Base-by-base conservation (phyloP, 768 basidiomycete genomes). In the Trametes cingulata region DNA sequence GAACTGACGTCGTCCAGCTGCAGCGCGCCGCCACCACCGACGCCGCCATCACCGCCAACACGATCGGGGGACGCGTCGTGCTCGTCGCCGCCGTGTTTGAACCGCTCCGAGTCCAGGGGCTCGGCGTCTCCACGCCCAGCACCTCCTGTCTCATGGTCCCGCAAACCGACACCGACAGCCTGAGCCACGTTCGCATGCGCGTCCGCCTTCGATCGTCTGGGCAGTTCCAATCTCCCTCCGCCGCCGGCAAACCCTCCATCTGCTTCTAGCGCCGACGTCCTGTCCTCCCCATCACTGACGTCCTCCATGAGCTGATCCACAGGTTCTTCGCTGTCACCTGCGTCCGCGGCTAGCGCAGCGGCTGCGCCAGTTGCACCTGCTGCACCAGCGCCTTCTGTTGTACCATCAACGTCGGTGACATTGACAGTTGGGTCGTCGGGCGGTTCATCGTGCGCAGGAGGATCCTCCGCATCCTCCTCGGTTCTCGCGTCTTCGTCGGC, bases 401-500 rank as follows among this genome's bases (percentile, higher is more conserved):
- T n/a, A n/a, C n/a, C n/a, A n/a, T n/a, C n/a, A n/a, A n/a, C n/a
- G n/a, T n/a, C n/a, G n/a, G n/a, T n/a, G n/a, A n/a, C 46, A 10
- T 22, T 3, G 35, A 17, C 29, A 19, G 33, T 15, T 19, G 35
- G 20, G 37, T 35, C 27, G n/a, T 33, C 27, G 46, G 14, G 46
- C 46, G 25, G 15, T 24, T 17, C 27, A 6, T 15, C 46, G 25
- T 20, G 6, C 13, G 39, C 39, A 40, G 6, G 14, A 14, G 14
- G 39, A 40, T n/a, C 39, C 39, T 14, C 39, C 13, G 5, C n/a
- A 24, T 40, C 49, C 55, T 64, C 27, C 72, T 64, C 71, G 61
- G 61, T 59, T 37, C 67, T 65, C 48, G 67, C 67, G 25, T 33
- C 59, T 12, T 65, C 65, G 58, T 71, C 68, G 52, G 73, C 69